Conservation (phyloP, 1,284 basidiomycete species). For the Albatrellus sp. region DNA sequence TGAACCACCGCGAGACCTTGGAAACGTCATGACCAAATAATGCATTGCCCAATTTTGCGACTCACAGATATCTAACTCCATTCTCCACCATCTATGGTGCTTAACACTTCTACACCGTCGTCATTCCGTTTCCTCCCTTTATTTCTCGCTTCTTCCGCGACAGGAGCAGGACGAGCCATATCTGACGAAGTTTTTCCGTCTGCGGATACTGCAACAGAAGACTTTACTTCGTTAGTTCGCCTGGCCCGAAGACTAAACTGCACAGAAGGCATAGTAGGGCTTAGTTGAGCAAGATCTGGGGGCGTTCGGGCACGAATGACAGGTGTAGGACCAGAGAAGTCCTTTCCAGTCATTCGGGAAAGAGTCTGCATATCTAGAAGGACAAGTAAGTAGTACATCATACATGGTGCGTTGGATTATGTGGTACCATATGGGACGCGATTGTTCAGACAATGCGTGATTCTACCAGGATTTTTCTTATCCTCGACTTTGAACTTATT, state of each 20-base stretch:
- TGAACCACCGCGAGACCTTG: not conserved
- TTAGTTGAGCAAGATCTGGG: slow-evolving; percentile 14
- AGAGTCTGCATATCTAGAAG: slow-evolving; percentile 51
- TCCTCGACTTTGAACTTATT: slow-evolving; percentile 87
- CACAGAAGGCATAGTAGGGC: not conserved
- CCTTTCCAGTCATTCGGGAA: slow-evolving; percentile 66
- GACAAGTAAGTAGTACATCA: not conserved
- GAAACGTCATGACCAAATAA: too few species aligned
- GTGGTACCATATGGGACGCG: slow-evolving; percentile 52
- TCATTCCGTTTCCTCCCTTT: slow-evolving; percentile 5
- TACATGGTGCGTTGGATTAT: slow-evolving; percentile 12
- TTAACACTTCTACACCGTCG: slow-evolving; percentile 17
- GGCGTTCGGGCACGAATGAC: slow-evolving; percentile 45
- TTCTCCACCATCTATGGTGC: slow-evolving; percentile 15
- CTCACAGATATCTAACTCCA: slow-evolving; percentile 6
- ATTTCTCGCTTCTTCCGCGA: slow-evolving; percentile 4
- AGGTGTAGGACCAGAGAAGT: slow-evolving; percentile 70
- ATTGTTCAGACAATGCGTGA: slow-evolving; percentile 55
- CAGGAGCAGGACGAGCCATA: not conserved
- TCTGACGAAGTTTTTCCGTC: too few species aligned
- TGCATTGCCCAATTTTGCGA: too few species aligned
- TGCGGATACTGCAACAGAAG: not conserved
- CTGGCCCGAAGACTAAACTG: slow-evolving; percentile 4
- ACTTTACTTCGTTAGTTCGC: not conserved
- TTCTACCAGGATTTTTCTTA: slow-evolving; percentile 58